Evolutionary conservation across 129 eudicot genomes (phyloP).

Genomic region (Flaveria ramosissima): DNA sequence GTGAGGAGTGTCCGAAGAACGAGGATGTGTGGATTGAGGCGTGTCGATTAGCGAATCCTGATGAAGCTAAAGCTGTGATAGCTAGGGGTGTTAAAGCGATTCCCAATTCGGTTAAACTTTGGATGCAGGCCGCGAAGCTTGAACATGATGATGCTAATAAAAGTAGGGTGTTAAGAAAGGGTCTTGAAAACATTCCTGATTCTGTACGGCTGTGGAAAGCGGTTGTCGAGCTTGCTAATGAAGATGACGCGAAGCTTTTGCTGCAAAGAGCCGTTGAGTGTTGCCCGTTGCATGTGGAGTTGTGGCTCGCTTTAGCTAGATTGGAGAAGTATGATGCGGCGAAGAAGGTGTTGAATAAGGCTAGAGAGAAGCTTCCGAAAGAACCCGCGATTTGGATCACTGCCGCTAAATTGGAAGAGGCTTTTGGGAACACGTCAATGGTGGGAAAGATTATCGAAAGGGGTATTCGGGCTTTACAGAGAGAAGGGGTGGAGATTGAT

Average conservation of each 20-base stretch:
- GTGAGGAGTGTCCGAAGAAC: slow-evolving; percentile 89
- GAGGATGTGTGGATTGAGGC: slow-evolving; percentile 99
- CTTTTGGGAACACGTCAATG: slow-evolving; percentile 69
- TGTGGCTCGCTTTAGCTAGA: slow-evolving; percentile 93
- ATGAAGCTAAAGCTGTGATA: slow-evolving; percentile 90
- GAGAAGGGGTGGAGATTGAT: slow-evolving; percentile 80
- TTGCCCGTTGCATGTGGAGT: slow-evolving; percentile 86
- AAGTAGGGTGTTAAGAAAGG: slow-evolving; percentile 83
- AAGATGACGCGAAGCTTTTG: slow-evolving; percentile 79
- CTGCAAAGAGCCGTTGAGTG: slow-evolving; percentile 90
- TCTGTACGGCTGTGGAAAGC: slow-evolving; percentile 97
- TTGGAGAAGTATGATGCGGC: slow-evolving; percentile 83
- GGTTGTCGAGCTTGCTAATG: slow-evolving; percentile 86
- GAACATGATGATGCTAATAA: slow-evolving; percentile 74
- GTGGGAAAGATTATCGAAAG: slow-evolving; percentile 87
- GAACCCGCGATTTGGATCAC: slow-evolving; percentile 96
- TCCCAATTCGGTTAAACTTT: slow-evolving; percentile 86
- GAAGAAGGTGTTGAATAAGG: slow-evolving; percentile 79
- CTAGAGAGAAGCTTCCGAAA: slow-evolving; percentile 81
- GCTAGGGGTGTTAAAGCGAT: slow-evolving; percentile 85
- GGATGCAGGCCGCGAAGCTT: slow-evolving; percentile 85
- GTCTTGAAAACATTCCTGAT: slow-evolving; percentile 87
- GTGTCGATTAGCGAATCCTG: slow-evolving; percentile 65
- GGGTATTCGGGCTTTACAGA: slow-evolving; percentile 85
- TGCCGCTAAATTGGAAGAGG: slow-evolving; percentile 90